Evolutionary conservation across 371 early-diverging fungal species (phyloP), one percentile per base, ranked within the genome.

Genomic region (Modicella reniformis): DNA sequence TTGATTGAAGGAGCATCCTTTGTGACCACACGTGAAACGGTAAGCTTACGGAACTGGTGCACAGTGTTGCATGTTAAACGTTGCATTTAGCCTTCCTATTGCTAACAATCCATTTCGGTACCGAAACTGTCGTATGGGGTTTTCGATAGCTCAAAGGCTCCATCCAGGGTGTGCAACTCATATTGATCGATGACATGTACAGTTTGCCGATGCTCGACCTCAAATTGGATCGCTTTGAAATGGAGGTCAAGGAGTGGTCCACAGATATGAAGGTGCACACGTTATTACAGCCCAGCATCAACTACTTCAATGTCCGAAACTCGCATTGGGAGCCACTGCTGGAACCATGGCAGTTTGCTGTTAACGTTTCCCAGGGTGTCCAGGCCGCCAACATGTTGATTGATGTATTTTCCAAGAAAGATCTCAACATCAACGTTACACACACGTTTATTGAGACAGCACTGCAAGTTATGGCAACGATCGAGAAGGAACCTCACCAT

Each of bases 311-410:
- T 82, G 83, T 95, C 55, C 92, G 93, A 59, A 97, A 95, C 80
- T 98, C 98, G 12, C 96, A 97, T 72, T 99, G 99, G 99, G 99
- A 99, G 79, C 98, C 99, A 0, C 63, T 98, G 28, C 67, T 98
- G 26, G 99, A 99, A 80, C 95, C 95, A 0, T 97, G 96, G 95
- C 83, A 84, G 30, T 90, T 93, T 65, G 80, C 83, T 4, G 48
- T 92, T 15, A 82, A 84, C 34, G 71, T 91, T 19, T 65, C 84
- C 54, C 77, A 77, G 50, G 60, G 60, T 34, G 51, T 81, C 2
- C 77, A 81, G 58, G 74, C 79, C 15, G 65, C 72, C 47, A 81
- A 79, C 54, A 79, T 82, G 81, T 28, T 65, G 55, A 80, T 96
- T 25, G 92, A 93, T 19, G 59, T 95, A 4, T 83, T 85, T 34